A percentile compares a stretch with the other conserved stretches of the same genome.
phyloP scores from a whole-genome alignment of 192 early-diverging fungal genomes.

The Allomyces arbusculus region DNA sequence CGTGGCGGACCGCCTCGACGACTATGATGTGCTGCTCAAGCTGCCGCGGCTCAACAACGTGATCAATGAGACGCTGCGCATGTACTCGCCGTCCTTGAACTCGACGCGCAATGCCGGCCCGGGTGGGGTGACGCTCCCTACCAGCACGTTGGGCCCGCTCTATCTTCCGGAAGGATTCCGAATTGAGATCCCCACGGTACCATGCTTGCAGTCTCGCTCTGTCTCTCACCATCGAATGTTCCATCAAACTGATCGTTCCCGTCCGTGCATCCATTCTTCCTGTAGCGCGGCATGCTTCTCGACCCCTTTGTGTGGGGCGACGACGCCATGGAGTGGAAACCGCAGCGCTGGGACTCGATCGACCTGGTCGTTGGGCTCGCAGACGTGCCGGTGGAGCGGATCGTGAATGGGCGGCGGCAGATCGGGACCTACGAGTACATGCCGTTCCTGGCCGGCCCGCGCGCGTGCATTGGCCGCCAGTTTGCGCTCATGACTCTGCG shows the following conservation, averaged over 20 bases:
- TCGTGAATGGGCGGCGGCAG: not conserved
- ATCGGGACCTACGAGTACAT: not conserved
- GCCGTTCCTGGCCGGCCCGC: not conserved
- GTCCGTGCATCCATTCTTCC: too few species aligned
- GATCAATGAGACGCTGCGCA: not conserved
- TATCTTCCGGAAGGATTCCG: too few species aligned
- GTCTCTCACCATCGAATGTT: too few species aligned
- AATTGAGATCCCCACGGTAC: too few species aligned
- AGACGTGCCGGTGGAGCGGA: not conserved
- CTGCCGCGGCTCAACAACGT: not conserved
- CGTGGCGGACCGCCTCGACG: not conserved
- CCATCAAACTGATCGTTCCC: too few species aligned
- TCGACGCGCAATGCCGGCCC: too few species aligned
- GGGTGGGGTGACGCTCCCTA: too few species aligned
- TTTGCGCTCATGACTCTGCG: not conserved
- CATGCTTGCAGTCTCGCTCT: too few species aligned
- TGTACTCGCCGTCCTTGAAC: not conserved
- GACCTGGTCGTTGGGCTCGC: not conserved
- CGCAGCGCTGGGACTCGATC: not conserved
- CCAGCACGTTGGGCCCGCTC: too few species aligned
- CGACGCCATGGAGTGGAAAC: not conserved
- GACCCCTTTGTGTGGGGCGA: not conserved
- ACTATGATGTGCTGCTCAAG: not conserved
- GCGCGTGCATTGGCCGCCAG: not conserved
- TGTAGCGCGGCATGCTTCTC: not conserved